Conservation (phyloP, 306 rosid genomes). For the Prunus dulcis region DNA sequence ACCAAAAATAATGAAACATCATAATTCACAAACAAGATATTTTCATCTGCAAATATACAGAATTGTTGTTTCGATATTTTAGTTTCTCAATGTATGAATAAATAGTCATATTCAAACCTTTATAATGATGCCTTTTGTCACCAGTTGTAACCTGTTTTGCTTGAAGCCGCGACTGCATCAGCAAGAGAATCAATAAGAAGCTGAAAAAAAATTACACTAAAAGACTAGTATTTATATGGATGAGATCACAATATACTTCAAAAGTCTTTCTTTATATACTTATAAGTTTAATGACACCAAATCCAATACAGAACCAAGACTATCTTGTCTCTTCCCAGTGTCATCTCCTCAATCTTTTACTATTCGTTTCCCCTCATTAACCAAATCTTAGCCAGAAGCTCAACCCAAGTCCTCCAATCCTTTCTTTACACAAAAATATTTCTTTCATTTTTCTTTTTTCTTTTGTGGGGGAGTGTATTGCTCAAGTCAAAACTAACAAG, state of each 20-base stretch:
- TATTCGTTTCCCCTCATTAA: background rate
- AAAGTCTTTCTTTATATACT: background rate
- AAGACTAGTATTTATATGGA: background rate
- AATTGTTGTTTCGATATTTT: background rate
- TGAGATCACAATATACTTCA: background rate
- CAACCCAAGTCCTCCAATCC: too few species aligned
- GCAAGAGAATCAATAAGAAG: background rate
- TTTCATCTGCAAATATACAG: background rate
- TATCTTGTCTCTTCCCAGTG: background rate
- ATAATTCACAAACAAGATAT: background rate
- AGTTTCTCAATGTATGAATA: background rate
- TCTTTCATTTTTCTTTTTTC: too few species aligned
- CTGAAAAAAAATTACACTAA: background rate
- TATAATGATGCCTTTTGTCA: conserved; percentile 72
- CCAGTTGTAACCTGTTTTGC: conserved; percentile 64
- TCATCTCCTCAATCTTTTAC: background rate
- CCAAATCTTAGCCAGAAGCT: too few species aligned
- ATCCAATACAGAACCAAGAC: too few species aligned
- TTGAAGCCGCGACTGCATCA: conserved; percentile 83
- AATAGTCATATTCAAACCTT: conserved; percentile 47
- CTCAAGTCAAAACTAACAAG: too few species aligned
- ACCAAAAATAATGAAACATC: background rate
- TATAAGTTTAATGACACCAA: background rate
- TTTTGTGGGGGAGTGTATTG: too few species aligned
- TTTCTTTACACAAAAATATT: too few species aligned